These are phyloP conservation scores for Linum tenue DNA, from an alignment of 345 rosid genomes.

Conservation along the genomic window DNA sequence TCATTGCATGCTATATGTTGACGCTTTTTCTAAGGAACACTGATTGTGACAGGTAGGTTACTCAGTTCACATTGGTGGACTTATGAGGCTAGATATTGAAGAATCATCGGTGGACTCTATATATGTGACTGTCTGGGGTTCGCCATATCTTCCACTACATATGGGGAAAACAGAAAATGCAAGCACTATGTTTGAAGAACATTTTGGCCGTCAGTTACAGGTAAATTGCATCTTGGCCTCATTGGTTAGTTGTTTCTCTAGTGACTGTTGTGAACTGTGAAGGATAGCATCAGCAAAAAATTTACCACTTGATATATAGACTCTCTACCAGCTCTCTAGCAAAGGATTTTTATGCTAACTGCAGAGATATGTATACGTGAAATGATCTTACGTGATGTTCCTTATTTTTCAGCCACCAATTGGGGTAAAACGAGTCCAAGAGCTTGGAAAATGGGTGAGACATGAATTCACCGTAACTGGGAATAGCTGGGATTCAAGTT, in stretches of 20 bases:
- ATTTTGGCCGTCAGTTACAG: slow-evolving; percentile 81
- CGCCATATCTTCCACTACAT: slow-evolving; percentile 76
- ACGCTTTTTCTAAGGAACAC: neutral
- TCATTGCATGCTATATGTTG: too few relatives aligned
- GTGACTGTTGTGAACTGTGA: neutral
- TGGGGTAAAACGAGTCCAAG: slow-evolving; percentile 60
- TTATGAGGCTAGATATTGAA: slow-evolving; percentile 79
- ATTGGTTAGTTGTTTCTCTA: neutral
- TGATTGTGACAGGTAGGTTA: slow-evolving; percentile 55
- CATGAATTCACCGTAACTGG: slow-evolving; percentile 54
- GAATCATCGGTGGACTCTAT: slow-evolving; percentile 61
- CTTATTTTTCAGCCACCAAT: slow-evolving; percentile 60
- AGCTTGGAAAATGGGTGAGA: slow-evolving; percentile 77
- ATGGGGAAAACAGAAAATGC: slow-evolving; percentile 92
- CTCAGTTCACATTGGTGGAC: slow-evolving; percentile 76
- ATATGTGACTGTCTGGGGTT: slow-evolving; percentile 88
- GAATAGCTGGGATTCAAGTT: slow-evolving; percentile 69
- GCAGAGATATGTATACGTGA: neutral
- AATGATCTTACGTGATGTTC: neutral
- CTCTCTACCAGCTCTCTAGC: neutral
- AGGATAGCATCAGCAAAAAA: neutral
- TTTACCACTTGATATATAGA: neutral
- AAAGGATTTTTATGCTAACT: neutral
- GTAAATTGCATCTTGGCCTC: slow-evolving; percentile 21
- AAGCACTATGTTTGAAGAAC: slow-evolving; percentile 44